Evolutionary conservation across 352 stramenopile species (phyloP).

Genomic region (Phytophthora cryptogea): DNA sequence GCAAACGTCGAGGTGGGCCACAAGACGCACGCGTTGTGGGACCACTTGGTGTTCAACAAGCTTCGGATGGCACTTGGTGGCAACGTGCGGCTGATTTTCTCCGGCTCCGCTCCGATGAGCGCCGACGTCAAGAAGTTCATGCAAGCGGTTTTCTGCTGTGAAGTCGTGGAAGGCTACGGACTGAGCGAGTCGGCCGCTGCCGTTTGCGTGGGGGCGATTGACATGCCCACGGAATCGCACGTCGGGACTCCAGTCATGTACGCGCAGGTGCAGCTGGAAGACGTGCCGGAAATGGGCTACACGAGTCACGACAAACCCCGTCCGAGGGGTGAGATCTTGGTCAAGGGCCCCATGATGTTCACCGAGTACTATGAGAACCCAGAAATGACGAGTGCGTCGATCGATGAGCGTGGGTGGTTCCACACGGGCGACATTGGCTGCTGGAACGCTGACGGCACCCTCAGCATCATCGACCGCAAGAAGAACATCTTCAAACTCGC

Average conservation of each 20-base stretch:
- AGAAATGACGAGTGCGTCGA: conserved; percentile 86
- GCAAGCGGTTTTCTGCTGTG: conserved; percentile 87
- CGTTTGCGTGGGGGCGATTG: conserved; percentile 64
- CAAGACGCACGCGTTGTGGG: conserved; percentile 79
- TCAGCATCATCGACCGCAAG: conserved; percentile 88
- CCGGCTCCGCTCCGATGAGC: conserved; percentile 91
- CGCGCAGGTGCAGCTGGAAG: conserved; percentile 89
- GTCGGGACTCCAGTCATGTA: conserved; percentile 86
- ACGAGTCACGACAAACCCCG: conserved; percentile 60
- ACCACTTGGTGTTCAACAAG: conserved; percentile 94
- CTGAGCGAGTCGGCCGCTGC: conserved; percentile 92
- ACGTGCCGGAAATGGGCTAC: conserved; percentile 97
- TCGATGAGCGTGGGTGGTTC: conserved; percentile 93
- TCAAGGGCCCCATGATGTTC: conserved; percentile 79
- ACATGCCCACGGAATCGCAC: conserved; percentile 77
- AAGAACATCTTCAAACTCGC: conserved; percentile 93
- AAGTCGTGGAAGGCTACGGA: conserved; percentile 93
- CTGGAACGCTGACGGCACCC: conserved; percentile 90
- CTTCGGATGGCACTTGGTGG: conserved; percentile 89
- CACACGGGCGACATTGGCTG: conserved; percentile 94
- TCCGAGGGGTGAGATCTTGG: conserved; percentile 51
- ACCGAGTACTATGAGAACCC: conserved; percentile 93
- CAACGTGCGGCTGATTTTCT: conserved; percentile 88
- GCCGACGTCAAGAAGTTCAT: conserved; percentile 93
- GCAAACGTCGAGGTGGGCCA: conserved; percentile 34